Evolutionary conservation across 1,284 basidiomycete species (phyloP).

Genomic region (Cryptococcus jaspeensis): DNA sequence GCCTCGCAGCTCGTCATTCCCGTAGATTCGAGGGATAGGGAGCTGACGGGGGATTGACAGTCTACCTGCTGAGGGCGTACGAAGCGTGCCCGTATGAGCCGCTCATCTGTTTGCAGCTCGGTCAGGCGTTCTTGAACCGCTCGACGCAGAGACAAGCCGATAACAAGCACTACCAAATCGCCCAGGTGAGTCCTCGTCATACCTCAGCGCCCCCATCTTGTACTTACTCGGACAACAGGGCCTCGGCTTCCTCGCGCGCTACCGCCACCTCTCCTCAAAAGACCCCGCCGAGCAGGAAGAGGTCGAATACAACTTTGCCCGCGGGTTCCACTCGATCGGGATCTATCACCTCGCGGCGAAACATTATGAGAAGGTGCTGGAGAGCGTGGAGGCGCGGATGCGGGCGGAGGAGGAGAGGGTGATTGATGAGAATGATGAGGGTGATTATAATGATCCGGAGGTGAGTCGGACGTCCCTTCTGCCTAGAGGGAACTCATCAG

Average conservation of each 20-base stretch:
- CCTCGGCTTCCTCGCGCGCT: constrained; percentile 75
- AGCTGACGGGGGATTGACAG: constrained; percentile 51
- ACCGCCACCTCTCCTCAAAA: constrained; percentile 60
- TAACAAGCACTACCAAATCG: constrained; percentile 78
- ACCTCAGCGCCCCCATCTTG: neutral
- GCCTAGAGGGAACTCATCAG: neutral
- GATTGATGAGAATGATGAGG: no score
- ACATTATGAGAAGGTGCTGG: constrained; percentile 76
- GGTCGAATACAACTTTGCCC: constrained; percentile 88
- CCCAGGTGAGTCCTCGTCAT: constrained; percentile 60
- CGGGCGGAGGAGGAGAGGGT: constrained; percentile 3
- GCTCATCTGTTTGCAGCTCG: constrained; percentile 75
- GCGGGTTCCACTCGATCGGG: constrained; percentile 86
- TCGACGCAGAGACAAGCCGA: constrained; percentile 92
- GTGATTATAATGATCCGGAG: constrained; percentile 16
- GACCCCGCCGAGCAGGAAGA: constrained; percentile 59
- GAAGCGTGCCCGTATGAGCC: constrained; percentile 81
- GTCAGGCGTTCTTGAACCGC: constrained; percentile 79
- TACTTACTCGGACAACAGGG: constrained; percentile 56
- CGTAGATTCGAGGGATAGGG: neutral
- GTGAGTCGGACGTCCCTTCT: constrained; percentile 3
- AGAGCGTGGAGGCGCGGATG: constrained; percentile 58
- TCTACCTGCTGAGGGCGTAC: constrained; percentile 84
- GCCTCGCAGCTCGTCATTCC: neutral
- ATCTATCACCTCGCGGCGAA: constrained; percentile 73